Conservation (phyloP, 352 stramenopile genomes). For the Peronospora farinosa region DNA sequence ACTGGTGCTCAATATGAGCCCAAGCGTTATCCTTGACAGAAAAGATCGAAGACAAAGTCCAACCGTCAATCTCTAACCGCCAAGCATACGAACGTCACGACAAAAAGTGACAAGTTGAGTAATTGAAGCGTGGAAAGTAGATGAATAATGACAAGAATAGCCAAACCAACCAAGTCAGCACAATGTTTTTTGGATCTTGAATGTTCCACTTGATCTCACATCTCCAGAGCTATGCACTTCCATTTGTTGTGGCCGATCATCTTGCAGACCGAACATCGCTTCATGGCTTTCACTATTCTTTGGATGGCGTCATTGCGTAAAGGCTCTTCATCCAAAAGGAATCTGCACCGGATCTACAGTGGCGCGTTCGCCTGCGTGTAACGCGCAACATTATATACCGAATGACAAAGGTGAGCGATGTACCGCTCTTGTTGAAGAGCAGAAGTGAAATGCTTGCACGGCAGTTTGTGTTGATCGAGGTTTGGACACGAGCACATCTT, state of each 20-base stretch:
- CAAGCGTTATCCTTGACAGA: constrained; percentile 43
- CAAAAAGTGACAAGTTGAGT: background rate
- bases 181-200: too few relatives aligned
- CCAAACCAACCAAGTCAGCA: too few relatives aligned
- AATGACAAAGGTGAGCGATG: too few relatives aligned
- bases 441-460: too few relatives aligned
- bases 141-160: too few relatives aligned
- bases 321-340: too few relatives aligned
- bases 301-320: constrained; percentile 34
- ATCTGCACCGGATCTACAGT: too few relatives aligned
- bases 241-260: constrained; percentile 11
- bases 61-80: constrained; percentile 22
- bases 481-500: too few relatives aligned
- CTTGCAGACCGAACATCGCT: constrained; percentile 42
- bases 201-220: constrained; percentile 5
- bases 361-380: too few relatives aligned
- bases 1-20: constrained; percentile 38
- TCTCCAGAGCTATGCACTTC: background rate
- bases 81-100: constrained; percentile 21
- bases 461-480: too few relatives aligned
- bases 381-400: too few relatives aligned
- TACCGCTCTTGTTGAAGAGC: too few relatives aligned
- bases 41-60: constrained; percentile 38
- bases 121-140: background rate
- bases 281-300: constrained; percentile 24